phyloP scores from a whole-genome alignment of 345 rosid species.

The Hibiscus mutabilis region DNA sequence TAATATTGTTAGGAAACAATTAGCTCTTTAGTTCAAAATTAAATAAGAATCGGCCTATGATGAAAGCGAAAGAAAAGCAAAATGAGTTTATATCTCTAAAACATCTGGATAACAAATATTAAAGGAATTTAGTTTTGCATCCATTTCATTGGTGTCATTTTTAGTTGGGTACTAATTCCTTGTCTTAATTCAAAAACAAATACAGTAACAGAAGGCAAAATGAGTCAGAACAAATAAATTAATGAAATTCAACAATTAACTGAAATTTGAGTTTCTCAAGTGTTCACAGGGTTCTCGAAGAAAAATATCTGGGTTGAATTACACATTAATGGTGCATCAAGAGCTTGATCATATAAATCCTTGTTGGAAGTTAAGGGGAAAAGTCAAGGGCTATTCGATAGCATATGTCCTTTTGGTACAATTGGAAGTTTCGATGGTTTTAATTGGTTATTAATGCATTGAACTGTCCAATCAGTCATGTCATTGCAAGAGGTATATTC shows the following conservation, averaged over 20 bases:
- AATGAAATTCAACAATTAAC: neutral
- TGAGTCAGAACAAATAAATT: neutral
- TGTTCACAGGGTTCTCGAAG: neutral
- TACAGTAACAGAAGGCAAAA: neutral
- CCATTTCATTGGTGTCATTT: neutral
- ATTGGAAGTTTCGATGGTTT: neutral
- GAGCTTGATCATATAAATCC: neutral
- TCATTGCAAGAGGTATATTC: neutral
- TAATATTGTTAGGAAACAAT: neutral
- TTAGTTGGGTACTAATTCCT: neutral
- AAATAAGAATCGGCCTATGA: neutral
- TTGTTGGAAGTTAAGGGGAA: neutral
- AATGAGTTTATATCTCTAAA: neutral
- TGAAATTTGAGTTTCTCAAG: neutral
- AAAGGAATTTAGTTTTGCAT: neutral
- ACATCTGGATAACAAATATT: neutral
- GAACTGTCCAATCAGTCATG: neutral
- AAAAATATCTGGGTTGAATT: neutral
- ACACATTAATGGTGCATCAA: neutral
- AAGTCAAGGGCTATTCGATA: neutral
- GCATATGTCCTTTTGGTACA: neutral
- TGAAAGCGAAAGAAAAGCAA: neutral
- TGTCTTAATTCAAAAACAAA: neutral
- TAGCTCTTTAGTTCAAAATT: neutral
- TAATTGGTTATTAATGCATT: neutral